Conservation (phyloP, 208 protist species). For the Trypanosoma scelopori region DNA sequence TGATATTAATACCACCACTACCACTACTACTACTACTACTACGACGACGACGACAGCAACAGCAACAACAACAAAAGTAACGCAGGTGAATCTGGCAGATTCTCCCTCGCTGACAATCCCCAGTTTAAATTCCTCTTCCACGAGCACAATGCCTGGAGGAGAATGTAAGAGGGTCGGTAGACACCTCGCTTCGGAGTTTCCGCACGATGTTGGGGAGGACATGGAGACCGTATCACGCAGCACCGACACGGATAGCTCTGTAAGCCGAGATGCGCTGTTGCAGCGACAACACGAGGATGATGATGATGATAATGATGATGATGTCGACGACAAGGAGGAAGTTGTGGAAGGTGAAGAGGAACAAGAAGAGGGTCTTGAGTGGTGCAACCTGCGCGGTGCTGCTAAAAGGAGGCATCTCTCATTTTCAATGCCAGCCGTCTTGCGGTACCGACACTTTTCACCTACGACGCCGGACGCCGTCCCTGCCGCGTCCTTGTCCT, state of each 20-base stretch:
- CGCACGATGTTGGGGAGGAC: conserved; percentile 16
- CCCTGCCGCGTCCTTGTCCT: background rate
- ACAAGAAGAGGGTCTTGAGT: conserved; percentile 48
- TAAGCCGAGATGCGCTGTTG: background rate
- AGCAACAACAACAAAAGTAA: background rate
- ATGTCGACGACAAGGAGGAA: conserved; percentile 1
- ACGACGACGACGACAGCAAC: background rate
- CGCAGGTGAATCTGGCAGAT: background rate
- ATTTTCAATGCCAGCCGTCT: conserved; percentile 27
- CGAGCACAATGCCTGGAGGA: background rate
- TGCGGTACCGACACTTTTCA: background rate
- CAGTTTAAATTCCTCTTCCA: conserved; percentile 1
- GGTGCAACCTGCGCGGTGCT: conserved; percentile 37
- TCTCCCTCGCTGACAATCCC: background rate
- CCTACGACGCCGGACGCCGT: background rate
- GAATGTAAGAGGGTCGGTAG: background rate
- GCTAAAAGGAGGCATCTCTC: background rate
- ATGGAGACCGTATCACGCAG: conserved; percentile 1
- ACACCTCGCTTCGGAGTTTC: background rate
- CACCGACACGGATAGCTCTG: conserved; percentile 10
- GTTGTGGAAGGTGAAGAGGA: no score
- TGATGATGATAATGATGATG: conserved; percentile 1
- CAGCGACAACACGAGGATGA: background rate
- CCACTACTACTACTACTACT: conserved; percentile 4
- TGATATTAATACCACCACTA: background rate